Evolutionary conservation across 2,329 filamentous ascomycete species (phyloP).

Genomic region (Tolypocladium tundrense): DNA sequence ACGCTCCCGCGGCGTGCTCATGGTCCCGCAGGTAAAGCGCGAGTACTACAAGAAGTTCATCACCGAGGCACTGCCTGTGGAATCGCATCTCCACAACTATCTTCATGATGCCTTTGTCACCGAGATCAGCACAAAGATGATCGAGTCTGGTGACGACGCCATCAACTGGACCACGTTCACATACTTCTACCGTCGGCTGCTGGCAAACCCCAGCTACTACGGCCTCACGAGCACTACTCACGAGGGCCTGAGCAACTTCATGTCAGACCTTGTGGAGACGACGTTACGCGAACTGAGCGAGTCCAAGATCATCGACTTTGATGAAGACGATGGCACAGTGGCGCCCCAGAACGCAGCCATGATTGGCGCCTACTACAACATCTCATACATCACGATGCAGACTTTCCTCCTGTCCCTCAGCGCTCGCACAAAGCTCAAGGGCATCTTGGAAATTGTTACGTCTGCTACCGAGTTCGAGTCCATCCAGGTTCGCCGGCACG

Average conservation of each 20-base stretch:
- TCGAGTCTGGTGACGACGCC: conserved; percentile 89
- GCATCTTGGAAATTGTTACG: conserved; percentile 91
- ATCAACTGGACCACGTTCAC: conserved; percentile 98
- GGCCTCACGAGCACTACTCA: conserved; percentile 79
- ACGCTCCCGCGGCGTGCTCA: conserved; percentile 80
- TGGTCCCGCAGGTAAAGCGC: conserved; percentile 88
- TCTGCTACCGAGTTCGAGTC: conserved; percentile 94
- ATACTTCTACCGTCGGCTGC: conserved; percentile 90
- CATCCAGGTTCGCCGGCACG: conserved; percentile 88
- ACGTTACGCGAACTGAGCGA: conserved; percentile 85
- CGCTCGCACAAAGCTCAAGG: conserved; percentile 86
- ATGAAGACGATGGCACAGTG: conserved; percentile 86
- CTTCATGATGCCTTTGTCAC: conserved; percentile 94
- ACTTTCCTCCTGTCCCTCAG: conserved; percentile 89
- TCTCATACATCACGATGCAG: conserved; percentile 98
- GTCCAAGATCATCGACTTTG: conserved; percentile 90
- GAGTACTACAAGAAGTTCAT: conserved; percentile 99
- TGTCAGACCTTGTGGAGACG: conserved; percentile 89
- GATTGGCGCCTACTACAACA: conserved; percentile 98
- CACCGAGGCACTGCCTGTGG: conserved; percentile 88
- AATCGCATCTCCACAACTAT: conserved; percentile 85
- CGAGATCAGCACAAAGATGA: conserved; percentile 92
- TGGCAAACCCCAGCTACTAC: conserved; percentile 96
- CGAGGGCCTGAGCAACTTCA: conserved; percentile 84
- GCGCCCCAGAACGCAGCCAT: conserved; percentile 89